Evolutionary conservation across 169 alveolate species (phyloP).

Genomic region (Amoebophrya sp.): DNA sequence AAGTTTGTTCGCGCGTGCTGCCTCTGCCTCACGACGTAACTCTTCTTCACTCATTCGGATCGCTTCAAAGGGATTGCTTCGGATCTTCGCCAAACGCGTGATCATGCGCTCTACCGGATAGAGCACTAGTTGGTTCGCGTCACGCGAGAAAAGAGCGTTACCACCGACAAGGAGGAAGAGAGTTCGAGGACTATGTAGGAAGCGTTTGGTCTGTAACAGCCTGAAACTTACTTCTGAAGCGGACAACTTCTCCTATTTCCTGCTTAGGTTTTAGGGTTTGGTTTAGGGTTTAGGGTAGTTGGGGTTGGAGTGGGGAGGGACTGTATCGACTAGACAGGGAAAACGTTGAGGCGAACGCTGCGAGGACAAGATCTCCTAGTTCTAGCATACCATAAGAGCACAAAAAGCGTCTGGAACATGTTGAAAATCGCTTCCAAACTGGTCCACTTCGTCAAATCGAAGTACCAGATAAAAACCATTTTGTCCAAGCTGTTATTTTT

Average conservation of each 20-base stretch:
- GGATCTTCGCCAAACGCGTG: constrained; percentile 40
- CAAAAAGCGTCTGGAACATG: constrained; percentile 19
- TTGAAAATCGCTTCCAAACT: constrained; percentile 34
- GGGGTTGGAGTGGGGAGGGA: too few relatives aligned
- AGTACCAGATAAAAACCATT: neutral
- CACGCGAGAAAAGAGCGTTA: constrained; percentile 32
- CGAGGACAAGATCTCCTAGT: too few relatives aligned
- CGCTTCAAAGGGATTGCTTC: constrained; percentile 42
- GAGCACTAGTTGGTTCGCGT: constrained; percentile 41
- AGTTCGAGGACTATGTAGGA: too few relatives aligned
- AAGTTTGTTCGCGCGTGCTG: too few relatives aligned
- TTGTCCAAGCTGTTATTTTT: neutral
- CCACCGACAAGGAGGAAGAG: constrained; percentile 41
- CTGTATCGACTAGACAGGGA: too few relatives aligned
- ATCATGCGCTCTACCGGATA: constrained; percentile 44
- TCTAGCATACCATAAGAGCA: too few relatives aligned
- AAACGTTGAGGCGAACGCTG: too few relatives aligned
- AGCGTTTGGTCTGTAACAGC: too few relatives aligned
- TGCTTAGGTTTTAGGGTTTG: too few relatives aligned
- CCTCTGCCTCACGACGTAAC: neutral
- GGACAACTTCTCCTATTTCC: too few relatives aligned
- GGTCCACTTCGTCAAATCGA: neutral
- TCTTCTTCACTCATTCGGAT: neutral
- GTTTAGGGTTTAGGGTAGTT: too few relatives aligned
- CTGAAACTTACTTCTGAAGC: too few relatives aligned